Evolutionary conservation across 176 grass and related monocot genomes (phyloP), one percentile per base, ranked within the genome.

Genomic region (Tillandsia fasciculata): DNA sequence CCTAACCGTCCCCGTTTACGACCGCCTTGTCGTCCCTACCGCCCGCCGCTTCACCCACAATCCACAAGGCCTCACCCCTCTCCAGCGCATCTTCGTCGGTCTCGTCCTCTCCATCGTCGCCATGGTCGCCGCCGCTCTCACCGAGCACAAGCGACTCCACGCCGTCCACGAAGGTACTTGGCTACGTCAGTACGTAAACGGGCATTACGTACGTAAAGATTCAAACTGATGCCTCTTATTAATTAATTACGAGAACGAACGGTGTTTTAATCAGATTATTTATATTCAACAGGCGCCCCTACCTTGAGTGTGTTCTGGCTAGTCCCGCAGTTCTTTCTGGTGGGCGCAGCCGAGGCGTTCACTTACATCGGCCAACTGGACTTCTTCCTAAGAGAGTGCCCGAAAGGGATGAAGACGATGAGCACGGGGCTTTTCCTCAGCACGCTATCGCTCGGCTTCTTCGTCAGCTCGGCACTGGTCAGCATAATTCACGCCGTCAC

Each of bases 361-460:
- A 99, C 94, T 1, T 99, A 99, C 82, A 93, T 99, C 53, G 94
- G 94, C 11, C 94, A 99, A 58, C 77, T 99, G 64, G 90, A 87
- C 8, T 99, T 99, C 84, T 99, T 99, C 81, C 71, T 99, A 13
- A 70, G 87, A 18, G 90, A 99, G 66, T 99, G 94, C 54, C 94
- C 94, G 47, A 99, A 90, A 67, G 94, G 94, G 52, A 99, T 99
- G 94, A 99, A 99, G 82, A 93, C 90, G 15, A 93, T 99, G 90
- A 99, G 94, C 82, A 93, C 94, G 9, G 94, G 94, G 2, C 63
- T 99, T 5, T 99, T 99, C 82, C 82, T 99, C 0, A 99, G 94
- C 87, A 99, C 90, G 0, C 88, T 88, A 12, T 86, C 94, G 2
- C 50, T 99, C 0, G 94, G 94, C 0, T 99, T 99, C 85, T 99